Conservation (phyloP, 805 yeast species). For the Candida incommunis region DNA sequence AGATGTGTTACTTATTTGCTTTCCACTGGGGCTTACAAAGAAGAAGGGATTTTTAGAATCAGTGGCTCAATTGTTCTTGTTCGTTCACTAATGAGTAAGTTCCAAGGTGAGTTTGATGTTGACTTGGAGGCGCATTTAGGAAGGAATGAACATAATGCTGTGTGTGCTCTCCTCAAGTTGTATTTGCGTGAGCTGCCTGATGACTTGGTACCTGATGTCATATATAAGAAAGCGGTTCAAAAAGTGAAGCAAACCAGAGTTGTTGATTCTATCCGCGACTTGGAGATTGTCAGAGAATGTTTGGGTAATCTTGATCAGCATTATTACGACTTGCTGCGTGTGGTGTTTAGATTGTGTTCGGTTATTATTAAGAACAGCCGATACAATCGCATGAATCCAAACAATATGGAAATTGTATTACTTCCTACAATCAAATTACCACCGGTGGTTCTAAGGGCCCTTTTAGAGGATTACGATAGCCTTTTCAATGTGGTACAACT, state of each 20-base stretch:
- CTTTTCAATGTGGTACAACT: constrained; percentile 45
- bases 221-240: constrained; percentile 15
- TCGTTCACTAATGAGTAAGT: constrained; percentile 49
- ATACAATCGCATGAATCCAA: constrained; percentile 68
- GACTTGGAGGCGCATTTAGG: constrained; percentile 30
- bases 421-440: constrained; percentile 68
- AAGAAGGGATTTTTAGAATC: constrained; percentile 82
- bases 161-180: constrained; percentile 72
- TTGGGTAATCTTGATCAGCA: constrained; percentile 34
- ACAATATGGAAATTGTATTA: constrained; percentile 67
- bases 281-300: constrained; percentile 11
- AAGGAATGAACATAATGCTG: constrained; percentile 58
- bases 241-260: constrained; percentile 16
- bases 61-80: constrained; percentile 79
- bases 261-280: constrained; percentile 15
- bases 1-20: constrained; percentile 60
- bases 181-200: constrained; percentile 68
- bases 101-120: constrained; percentile 54
- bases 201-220: constrained; percentile 41
- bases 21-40: constrained; percentile 55
- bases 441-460: constrained; percentile 40
- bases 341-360: constrained; percentile 52
- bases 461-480: constrained; percentile 47
- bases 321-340: constrained; percentile 45
- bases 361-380: constrained; percentile 47